Conservation (phyloP, 169 alveolate genomes). For the Plasmodium cynomolgi region DNA sequence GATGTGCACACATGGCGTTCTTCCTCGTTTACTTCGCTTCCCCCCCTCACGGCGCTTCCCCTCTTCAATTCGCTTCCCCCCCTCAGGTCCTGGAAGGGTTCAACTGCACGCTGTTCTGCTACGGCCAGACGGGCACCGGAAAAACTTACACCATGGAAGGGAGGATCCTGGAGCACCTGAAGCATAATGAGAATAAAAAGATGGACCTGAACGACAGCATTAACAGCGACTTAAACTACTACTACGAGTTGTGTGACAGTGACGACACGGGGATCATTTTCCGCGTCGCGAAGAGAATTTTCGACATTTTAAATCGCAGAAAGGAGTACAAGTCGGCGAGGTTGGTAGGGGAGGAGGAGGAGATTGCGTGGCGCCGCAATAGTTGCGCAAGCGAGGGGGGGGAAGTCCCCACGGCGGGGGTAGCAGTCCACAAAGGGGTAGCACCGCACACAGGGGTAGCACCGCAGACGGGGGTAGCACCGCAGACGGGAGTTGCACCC, state of each 20-base stretch:
- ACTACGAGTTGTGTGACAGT: constrained; percentile 55
- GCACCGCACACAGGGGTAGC: background rate
- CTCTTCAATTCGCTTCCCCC: background rate
- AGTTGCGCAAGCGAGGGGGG: background rate
- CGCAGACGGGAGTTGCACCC: background rate
- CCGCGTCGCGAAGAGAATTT: constrained; percentile 50
- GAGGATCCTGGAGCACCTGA: constrained; percentile 21
- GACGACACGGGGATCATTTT: constrained; percentile 65
- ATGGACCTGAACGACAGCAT: constrained; percentile 54
- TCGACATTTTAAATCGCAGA: constrained; percentile 22
- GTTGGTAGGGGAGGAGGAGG: background rate
- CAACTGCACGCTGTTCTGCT: constrained; percentile 61
- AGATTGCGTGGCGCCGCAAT: background rate
- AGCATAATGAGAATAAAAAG: constrained; percentile 20
- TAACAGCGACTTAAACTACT: constrained; percentile 50
- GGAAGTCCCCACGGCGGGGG: background rate
- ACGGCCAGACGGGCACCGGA: constrained; percentile 66
- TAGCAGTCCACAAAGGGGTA: too few species aligned
- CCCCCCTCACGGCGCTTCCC: background rate
- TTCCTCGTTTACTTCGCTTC: too few species aligned
- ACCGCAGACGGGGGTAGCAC: background rate
- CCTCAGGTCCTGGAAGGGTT: constrained; percentile 72
- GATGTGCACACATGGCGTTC: too few species aligned
- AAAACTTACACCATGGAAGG: constrained; percentile 72
- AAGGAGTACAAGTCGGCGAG: constrained; percentile 14